Evolutionary conservation across 208 protist species (phyloP), one percentile per base, ranked within the genome.

Genomic region (Leishmania tarentolae): DNA sequence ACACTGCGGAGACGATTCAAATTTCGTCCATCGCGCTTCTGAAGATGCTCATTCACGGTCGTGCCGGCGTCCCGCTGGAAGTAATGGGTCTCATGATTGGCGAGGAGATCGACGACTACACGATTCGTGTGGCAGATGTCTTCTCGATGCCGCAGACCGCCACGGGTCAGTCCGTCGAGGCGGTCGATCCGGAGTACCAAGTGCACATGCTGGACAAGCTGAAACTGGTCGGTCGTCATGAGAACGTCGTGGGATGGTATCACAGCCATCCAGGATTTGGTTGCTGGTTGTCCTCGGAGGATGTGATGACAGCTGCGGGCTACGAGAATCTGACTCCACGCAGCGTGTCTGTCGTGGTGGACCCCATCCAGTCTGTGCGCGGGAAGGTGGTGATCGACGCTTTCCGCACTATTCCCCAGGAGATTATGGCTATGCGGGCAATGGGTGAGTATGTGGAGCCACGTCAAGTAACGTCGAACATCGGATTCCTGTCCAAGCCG

Each of bases 31-130:
- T 99, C 19, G 99, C 99, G n/a, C 95, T 99, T 31, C 93, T 99
- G 40, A 99, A 99, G 93, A 99, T 99, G 99, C 96, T 99, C 42
- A 99, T 99, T 83, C 99, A 99, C 88, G 99, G 99, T 37, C 95
- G 99, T 52, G 98, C 99, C 40, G 99, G 99, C 71, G 99, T 99
- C 50, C 99, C 99, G 56, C 97, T 99, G 79, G 99, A 99, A 91
- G 99, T 99, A 72, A 99, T 99, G 99, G 99, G 99, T 24, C 94
- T 99, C 35, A 99, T 99, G 99, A 97, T 99, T 15, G 99, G 99
- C 63, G 97, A 99, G 84, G 99, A 99, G 90, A 98, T 99, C 78
- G 99, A 99, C 90, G 99, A 99, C 73, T 99, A 99, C 94, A 99
- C 99, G 15, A 99, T 99, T 73, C 95, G 95, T 35, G 98, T 99